A percentile compares a stretch with the other conserved stretches of the same genome.
phyloP scores from a whole-genome alignment of 352 stramenopile species.

The Pythium pyrilobum region DNA sequence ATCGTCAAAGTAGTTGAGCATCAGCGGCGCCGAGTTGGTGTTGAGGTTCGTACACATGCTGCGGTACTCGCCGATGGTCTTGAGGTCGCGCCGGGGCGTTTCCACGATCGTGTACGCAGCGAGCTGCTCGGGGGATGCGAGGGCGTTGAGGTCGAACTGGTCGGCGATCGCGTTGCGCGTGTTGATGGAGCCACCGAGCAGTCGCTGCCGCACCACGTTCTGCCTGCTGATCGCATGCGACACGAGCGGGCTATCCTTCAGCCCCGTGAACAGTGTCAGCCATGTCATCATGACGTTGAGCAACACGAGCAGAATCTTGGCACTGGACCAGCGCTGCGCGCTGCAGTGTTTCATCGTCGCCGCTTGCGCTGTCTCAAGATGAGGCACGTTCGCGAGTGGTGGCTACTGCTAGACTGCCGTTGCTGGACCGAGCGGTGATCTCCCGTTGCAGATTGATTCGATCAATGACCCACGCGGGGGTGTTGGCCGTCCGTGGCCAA shows the following conservation, averaged over 20 bases:
- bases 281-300: conserved; percentile 11
- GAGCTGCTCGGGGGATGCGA: conserved; percentile 24
- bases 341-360: too few relatives aligned
- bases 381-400: too few relatives aligned
- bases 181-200: conserved; percentile 16
- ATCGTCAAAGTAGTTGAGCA: conserved; percentile 24
- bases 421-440: too few relatives aligned
- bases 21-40: conserved; percentile 14
- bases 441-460: too few relatives aligned
- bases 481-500: too few relatives aligned
- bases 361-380: too few relatives aligned
- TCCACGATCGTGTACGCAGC: conserved; percentile 14
- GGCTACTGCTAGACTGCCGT: too few relatives aligned
- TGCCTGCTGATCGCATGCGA: conserved; percentile 1
- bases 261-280: conserved; percentile 14
- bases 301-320: conserved; percentile 7
- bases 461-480: too few relatives aligned
- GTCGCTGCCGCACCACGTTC: conserved; percentile 4
- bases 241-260: conserved; percentile 8
- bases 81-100: conserved; percentile 6
- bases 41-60: conserved; percentile 24
- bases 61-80: conserved; percentile 16
- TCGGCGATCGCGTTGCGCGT: conserved; percentile 8
- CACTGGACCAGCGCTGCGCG: background rate
- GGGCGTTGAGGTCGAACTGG: background rate